Percentiles rank a stretch among this genome's conserved stretches.
Evolutionary conservation across 2,329 filamentous ascomycete genomes (phyloP).

Genomic region (Diaporthe sp.): DNA sequence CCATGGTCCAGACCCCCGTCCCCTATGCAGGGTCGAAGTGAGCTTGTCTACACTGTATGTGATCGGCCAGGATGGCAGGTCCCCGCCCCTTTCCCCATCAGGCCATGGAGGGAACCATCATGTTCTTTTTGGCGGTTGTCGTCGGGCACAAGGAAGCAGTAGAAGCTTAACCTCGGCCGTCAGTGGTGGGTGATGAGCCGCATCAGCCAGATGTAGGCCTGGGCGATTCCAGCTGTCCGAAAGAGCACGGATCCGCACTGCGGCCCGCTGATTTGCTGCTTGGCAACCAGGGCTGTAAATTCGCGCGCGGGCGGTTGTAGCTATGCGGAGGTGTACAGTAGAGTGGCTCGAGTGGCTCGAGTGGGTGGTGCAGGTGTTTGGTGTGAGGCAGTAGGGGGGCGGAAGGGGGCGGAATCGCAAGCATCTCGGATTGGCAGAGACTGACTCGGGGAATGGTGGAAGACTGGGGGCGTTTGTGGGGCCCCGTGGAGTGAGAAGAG

Average conservation of each 20-base stretch:
- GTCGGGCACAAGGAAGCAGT: conserved; percentile 24
- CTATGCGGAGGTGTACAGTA: neutral
- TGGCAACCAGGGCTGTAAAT: conserved; percentile 12
- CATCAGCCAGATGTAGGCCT: conserved; percentile 16
- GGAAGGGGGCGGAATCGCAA: neutral
- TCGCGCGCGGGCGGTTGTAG: neutral
- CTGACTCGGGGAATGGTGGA: conserved; percentile 20
- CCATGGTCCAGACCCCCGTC: conserved; percentile 1
- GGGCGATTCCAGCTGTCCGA: conserved; percentile 26
- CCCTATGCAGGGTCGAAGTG: neutral
- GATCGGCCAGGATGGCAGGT: neutral
- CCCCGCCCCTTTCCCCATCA: neutral
- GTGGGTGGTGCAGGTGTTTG: neutral
- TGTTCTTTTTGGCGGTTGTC: neutral
- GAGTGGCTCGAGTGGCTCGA: neutral
- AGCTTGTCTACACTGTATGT: neutral
- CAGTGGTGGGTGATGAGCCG: conserved; percentile 7
- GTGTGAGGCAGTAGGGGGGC: neutral
- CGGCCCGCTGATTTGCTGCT: conserved; percentile 17
- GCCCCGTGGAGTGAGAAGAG: conserved; percentile 15
- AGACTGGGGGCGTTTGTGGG: conserved; percentile 8
- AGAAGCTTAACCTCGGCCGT: conserved; percentile 30
- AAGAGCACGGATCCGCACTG: conserved; percentile 30
- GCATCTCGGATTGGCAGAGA: conserved; percentile 8
- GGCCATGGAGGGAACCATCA: neutral